phyloP scores from a whole-genome alignment of 2,329 filamentous ascomycete genomes.

The Monilinia polystroma region DNA sequence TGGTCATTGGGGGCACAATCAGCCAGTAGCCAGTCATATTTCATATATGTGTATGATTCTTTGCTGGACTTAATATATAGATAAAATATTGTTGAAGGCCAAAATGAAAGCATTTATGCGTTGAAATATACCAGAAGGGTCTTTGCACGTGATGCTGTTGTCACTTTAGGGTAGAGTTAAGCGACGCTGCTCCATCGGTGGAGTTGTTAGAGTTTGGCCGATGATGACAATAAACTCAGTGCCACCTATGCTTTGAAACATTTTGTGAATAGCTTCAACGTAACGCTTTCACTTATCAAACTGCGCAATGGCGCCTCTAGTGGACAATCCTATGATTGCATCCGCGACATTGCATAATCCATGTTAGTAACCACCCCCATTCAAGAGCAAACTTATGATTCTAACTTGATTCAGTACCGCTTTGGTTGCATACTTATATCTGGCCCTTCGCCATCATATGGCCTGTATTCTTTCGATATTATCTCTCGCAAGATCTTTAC shows the following conservation, averaged over 20 bases:
- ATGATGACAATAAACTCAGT: slow-evolving; percentile 16
- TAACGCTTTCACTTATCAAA: slow-evolving; percentile 11
- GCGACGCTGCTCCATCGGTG: slow-evolving; percentile 3
- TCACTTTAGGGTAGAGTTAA: not conserved
- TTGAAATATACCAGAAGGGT: not conserved
- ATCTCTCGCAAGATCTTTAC: slow-evolving; percentile 79
- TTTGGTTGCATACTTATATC: slow-evolving; percentile 81
- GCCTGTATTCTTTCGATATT: slow-evolving; percentile 88
- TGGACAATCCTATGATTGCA: slow-evolving; percentile 88
- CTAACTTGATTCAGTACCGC: slow-evolving; percentile 51
- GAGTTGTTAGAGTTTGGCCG: slow-evolving; percentile 9
- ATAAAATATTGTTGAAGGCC: not conserved
- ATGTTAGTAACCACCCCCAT: slow-evolving; percentile 38
- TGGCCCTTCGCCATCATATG: slow-evolving; percentile 92
- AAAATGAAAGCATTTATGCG: not conserved
- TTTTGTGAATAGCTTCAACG: slow-evolving; percentile 22
- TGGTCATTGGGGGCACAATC: not conserved
- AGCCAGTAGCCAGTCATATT: not conserved
- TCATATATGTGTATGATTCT: not conserved
- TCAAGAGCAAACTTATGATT: slow-evolving; percentile 15
- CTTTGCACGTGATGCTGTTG: not conserved
- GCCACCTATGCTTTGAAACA: slow-evolving; percentile 20
- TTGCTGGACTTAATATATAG: not conserved
- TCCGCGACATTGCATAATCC: slow-evolving; percentile 85
- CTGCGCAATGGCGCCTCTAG: slow-evolving; percentile 68